Evolutionary conservation across 2,329 filamentous ascomycete genomes (phyloP), one percentile per base, ranked within the genome.

Genomic region (Hyphodiscus sp.): DNA sequence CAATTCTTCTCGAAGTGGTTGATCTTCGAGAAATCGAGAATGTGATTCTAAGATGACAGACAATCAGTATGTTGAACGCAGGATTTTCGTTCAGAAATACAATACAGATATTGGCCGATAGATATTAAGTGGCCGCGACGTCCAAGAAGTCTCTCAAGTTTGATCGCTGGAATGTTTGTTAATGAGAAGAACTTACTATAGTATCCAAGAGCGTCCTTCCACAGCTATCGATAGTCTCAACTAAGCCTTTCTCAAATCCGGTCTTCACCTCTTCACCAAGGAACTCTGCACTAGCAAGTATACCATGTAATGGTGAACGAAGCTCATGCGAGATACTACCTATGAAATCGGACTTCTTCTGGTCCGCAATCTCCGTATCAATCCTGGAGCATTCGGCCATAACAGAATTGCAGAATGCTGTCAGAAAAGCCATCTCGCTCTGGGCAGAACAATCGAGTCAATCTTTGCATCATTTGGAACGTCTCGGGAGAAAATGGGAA

Each of bases 281-380:
- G 41, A 80, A 74, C 51, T 79, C 76, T 1, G 73, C 70, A 58
- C 68, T 80, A 0, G 76, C 78, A 0, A 82, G 65, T 43, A 83
- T 81, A 1, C 80, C 80, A 55, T 83, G 79, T 1, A 82, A 63
- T 0, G 80, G 80, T 3, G 75, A 80, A 30, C 80, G 70, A 15
- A 82, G 63, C 52, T 82, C 80, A 61, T 83, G 80, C 18, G 77
- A 81, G 57, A 83, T 80, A 26, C 75, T 80, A 1, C 77, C 78
- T 43, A 83, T 80, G 54, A 82, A 82, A 10, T 79, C 78, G 1
- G 75, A 75, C 58, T 82, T 83, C 43, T 79, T 78, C 19, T 73
- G 71, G 52, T 78, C 74, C 2, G 73, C 75, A 29, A 74, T 74
- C 38, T 76, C 66, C 0, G 76, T 77, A 54, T 81, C 76, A 46